Base-by-base conservation (phyloP, 371 early-diverging fungal genomes). In the Mucor velutinosus region DNA sequence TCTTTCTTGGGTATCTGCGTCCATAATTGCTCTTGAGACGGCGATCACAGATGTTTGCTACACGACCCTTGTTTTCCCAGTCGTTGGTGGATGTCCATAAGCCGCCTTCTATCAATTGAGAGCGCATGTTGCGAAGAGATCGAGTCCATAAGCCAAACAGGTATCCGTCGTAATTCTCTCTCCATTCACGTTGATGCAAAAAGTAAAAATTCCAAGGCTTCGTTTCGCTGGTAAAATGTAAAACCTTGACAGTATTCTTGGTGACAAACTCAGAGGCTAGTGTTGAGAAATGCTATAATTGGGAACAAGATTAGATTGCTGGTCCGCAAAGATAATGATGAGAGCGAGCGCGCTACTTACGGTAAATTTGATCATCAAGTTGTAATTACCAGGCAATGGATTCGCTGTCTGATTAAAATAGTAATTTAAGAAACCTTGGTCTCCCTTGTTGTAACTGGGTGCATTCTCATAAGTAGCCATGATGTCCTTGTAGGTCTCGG, bases 171-270 rank as follows among this genome's bases (percentile, higher is more conserved):
- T 73, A 78, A 32, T 78, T 78, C 21, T 78, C 72, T 58, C 68
- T 56, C 76, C 79, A 78, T 56, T 73, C 74, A n/a, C 60, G 60
- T 33, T 78, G 66, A 21, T 76, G 70, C 15, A 67, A 58, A 55
- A 74, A 76, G 60, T 74, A 63, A 27, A 76, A 76, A 33, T 75
- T 73, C 79, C 79, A 76, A 21, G 79, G 79, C 55, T 78, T 78
- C 11, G 74, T 76, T 64, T 74, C 76, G 35, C 76, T 76, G 0
- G 79, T 78, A 62, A 63, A 78, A 60, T 78, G 79, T 25, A 78
- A 25, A 2, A 78, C 68, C 60, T 71, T 74, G 25, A 65, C 79
- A 10, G 64, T 69, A 23, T 76, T 68, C 43, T 69, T 53, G 3
- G 60, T 4, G 14, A 74, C 51, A 69, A 72, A 69, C 10, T 63